Evolutionary conservation across 768 basidiomycete genomes (phyloP).

Genomic region (Atractiella rhizophila): DNA sequence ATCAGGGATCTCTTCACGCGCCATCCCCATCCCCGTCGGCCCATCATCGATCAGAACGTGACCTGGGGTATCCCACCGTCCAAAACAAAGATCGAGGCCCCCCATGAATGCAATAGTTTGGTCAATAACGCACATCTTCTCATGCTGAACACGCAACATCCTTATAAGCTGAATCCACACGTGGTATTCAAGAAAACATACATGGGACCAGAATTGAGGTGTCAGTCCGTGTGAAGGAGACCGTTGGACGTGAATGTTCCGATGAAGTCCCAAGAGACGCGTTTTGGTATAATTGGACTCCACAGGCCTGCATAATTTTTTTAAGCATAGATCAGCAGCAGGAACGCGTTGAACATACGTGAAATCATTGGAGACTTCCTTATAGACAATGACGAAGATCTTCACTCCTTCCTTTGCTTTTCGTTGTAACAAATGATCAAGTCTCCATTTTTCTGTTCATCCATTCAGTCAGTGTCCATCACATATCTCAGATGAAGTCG

Average conservation of each 20-base stretch:
- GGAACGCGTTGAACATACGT: slow-evolving; percentile 36
- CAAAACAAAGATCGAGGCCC: slow-evolving; percentile 80
- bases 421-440: slow-evolving; percentile 59
- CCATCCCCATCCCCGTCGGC: slow-evolving; percentile 21
- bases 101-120: slow-evolving; percentile 96
- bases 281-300: slow-evolving; percentile 56
- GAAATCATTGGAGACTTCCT: slow-evolving; percentile 82
- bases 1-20: background rate
- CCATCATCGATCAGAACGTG: slow-evolving; percentile 71
- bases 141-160: slow-evolving; percentile 39
- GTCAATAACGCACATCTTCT: slow-evolving; percentile 92
- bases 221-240: slow-evolving; percentile 90
- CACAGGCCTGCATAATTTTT: slow-evolving; percentile 8
- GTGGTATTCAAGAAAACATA: slow-evolving; percentile 22
- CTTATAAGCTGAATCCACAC: background rate
- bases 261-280: slow-evolving; percentile 47
- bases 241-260: slow-evolving; percentile 68
- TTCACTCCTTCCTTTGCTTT: slow-evolving; percentile 92
- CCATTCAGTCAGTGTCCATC: background rate
- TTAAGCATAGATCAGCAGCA: background rate
- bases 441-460: slow-evolving; percentile 23
- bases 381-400: slow-evolving; percentile 64
- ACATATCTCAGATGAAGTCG: no score
- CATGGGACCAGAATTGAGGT: slow-evolving; percentile 97
- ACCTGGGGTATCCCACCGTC: slow-evolving; percentile 86